A percentile compares a stretch with the other conserved stretches of the same genome.
Conservation (phyloP, 2,329 filamentous ascomycete species). For the Podosphaera xanthii region DNA sequence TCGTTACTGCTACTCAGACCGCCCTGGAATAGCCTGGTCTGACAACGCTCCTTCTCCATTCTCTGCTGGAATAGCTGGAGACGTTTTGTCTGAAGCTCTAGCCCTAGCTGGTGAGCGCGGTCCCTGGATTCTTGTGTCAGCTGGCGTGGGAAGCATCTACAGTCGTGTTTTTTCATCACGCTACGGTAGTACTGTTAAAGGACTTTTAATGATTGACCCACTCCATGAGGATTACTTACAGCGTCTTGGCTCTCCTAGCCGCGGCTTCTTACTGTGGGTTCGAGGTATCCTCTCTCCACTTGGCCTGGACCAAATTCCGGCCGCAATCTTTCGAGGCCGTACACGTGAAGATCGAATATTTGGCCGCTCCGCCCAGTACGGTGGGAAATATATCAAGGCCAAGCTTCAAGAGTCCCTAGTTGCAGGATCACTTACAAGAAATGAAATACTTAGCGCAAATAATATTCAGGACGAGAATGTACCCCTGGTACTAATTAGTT, state of each 20-base stretch:
- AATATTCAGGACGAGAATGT: slow-evolving; percentile 58
- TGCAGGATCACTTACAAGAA: slow-evolving; percentile 60
- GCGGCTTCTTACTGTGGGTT: slow-evolving; percentile 71
- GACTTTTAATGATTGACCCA: slow-evolving; percentile 68
- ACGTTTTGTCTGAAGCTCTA: slow-evolving; percentile 70
- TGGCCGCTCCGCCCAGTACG: slow-evolving; percentile 56
- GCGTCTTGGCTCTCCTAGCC: slow-evolving; percentile 38
- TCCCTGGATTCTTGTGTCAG: slow-evolving; percentile 71
- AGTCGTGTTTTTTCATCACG: slow-evolving; percentile 77
- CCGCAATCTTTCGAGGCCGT: slow-evolving; percentile 62
- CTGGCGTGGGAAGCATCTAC: slow-evolving; percentile 72
- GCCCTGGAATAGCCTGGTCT: slow-evolving; percentile 69
- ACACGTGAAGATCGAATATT: slow-evolving; percentile 66
- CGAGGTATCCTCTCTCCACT: slow-evolving; percentile 71
- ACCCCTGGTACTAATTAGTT: slow-evolving; percentile 62
- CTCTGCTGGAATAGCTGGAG: slow-evolving; percentile 78
- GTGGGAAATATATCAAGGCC: slow-evolving; percentile 66
- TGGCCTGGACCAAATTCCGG: slow-evolving; percentile 57
- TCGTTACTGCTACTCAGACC: slow-evolving; percentile 88
- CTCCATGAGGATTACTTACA: slow-evolving; percentile 70
- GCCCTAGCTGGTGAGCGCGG: slow-evolving; percentile 59
- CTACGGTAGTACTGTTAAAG: slow-evolving; percentile 50
- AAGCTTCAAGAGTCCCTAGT: slow-evolving; percentile 85
- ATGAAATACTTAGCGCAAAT: slow-evolving; percentile 56
- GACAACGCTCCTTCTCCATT: slow-evolving; percentile 88